These are phyloP conservation scores for Aaosphaeria arxii DNA, from an alignment of 2,329 filamentous ascomycete genomes.

Conservation along the genomic window DNA sequence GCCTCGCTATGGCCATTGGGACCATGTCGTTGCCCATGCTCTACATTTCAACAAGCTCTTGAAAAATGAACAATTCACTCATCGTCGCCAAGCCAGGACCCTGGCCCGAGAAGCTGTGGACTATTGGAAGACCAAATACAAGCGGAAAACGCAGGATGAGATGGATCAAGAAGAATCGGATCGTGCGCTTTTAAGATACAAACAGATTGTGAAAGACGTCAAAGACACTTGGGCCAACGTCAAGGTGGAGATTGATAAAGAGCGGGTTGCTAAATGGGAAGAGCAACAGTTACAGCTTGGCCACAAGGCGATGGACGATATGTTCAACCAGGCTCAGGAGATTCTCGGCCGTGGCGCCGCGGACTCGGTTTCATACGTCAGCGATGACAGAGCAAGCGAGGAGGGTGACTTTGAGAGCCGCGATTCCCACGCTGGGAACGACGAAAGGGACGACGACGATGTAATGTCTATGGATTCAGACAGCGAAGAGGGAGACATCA, in stretches of 20 bases:
- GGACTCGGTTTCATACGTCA: constrained; percentile 37
- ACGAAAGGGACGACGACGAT: constrained; percentile 41
- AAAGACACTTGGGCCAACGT: constrained; percentile 61
- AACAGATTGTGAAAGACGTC: constrained; percentile 64
- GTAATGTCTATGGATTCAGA: constrained; percentile 34
- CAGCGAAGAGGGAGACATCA: constrained; percentile 39
- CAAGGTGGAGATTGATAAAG: constrained; percentile 55
- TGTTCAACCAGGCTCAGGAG: constrained; percentile 65
- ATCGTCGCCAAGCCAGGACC: constrained; percentile 73
- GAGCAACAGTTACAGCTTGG: constrained; percentile 56
- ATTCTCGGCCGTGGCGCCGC: constrained; percentile 31
- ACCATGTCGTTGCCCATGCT: constrained; percentile 79
- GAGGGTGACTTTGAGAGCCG: constrained; percentile 44
- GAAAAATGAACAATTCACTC: constrained; percentile 72
- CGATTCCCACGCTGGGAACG: constrained; percentile 28
- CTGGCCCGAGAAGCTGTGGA: constrained; percentile 76
- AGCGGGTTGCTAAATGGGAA: constrained; percentile 57
- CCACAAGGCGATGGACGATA: constrained; percentile 68
- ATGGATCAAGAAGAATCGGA: constrained; percentile 74
- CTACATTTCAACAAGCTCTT: constrained; percentile 78
- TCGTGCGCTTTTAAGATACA: constrained; percentile 66
- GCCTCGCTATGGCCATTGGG: constrained; percentile 79
- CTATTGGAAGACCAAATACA: constrained; percentile 68
- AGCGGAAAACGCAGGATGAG: constrained; percentile 59
- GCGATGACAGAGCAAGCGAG: constrained; percentile 38